Evolutionary conservation across 1,284 basidiomycete genomes (phyloP), one percentile per base, ranked within the genome.

Genomic region (Ganoderma leucocontextum): DNA sequence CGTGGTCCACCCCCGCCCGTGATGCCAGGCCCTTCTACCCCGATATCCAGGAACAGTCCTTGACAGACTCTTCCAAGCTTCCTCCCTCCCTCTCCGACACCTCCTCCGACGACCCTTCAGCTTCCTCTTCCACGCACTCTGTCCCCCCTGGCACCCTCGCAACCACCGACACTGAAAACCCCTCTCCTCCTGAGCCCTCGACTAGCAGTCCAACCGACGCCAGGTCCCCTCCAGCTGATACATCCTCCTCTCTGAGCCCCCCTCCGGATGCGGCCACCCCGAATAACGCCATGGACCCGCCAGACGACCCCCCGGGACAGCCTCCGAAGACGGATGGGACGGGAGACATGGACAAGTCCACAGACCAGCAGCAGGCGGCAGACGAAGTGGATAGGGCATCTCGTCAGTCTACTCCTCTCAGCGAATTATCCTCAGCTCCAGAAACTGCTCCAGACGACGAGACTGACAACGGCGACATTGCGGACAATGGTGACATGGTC

Each of bases 361-460:
- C 25, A 22, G 38, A 64, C 6, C 66, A 72, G 63, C 44, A 68
- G 19, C n/a, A 52, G 17, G 42, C 62, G 13, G 58, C 68, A 29
- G 76, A 77, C 19, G 74, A 74, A 44, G 71, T 77, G 29, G 82
- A 80, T 66, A 78, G 78, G 58, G 77, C 76, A 38, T 89, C 87
- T 61, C 80, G 86, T 39, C 82, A 83, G 68, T 87, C 88, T 44
- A 90, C 91, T 0, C 90, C 90, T 4, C 85, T 92, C 75, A 91
- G 89, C 72, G 90, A 91, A 71, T 86, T 91, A 41, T 90, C 90
- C 6, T 87, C 89, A 8, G 84, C 87, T 0, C 85, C 87, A 60
- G 88, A 88, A 64, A 70, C 71, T 49, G 71, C 69, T n/a, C 71
- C 71, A 61, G 71, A 72, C 71, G 71, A 72, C 75, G 74, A 74